Conservation (phyloP, 139 green algal species). For the Chlamydomonas sphaeroides region DNA sequence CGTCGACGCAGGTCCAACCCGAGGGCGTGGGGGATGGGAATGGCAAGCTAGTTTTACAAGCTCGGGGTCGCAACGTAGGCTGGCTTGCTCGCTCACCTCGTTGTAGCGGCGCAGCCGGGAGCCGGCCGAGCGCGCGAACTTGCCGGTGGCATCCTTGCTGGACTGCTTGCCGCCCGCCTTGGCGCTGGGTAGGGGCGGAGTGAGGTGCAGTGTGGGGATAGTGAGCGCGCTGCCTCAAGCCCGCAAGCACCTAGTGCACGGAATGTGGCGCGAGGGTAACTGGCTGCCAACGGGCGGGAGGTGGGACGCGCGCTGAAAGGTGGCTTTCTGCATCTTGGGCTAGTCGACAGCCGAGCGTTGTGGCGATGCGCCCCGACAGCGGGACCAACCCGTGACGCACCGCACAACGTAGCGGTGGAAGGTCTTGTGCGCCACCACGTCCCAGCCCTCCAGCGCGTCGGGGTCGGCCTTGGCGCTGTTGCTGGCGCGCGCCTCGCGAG, state of each 20-base stretch:
- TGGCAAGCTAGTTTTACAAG: too few species aligned
- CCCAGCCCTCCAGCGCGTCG: conserved; percentile 43
- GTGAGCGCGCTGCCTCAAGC: too few species aligned
- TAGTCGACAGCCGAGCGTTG: too few species aligned
- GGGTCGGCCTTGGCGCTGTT: conserved; percentile 28
- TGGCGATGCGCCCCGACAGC: too few species aligned
- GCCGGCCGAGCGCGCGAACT: conserved; percentile 86
- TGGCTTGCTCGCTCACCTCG: conserved; percentile 73
- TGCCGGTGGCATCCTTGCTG: conserved; percentile 85
- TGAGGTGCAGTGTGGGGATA: too few species aligned
- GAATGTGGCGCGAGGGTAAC: too few species aligned
- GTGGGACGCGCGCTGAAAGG: too few species aligned
- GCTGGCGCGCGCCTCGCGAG: neutral
- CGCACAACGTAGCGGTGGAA: conserved; percentile 92
- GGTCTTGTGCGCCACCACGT: conserved; percentile 81
- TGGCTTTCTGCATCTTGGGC: too few species aligned
- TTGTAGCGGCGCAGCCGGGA: conserved; percentile 88
- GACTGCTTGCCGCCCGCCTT: conserved; percentile 92
- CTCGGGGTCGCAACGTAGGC: too few species aligned
- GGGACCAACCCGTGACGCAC: too few species aligned
- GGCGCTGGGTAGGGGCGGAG: conserved; percentile 56
- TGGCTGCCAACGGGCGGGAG: too few species aligned
- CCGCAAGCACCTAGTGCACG: too few species aligned
- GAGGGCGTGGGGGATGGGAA: neutral
- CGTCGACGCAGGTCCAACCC: neutral